Base-by-base conservation (phyloP, 768 basidiomycete genomes). In the Boletellus ananiceps region DNA sequence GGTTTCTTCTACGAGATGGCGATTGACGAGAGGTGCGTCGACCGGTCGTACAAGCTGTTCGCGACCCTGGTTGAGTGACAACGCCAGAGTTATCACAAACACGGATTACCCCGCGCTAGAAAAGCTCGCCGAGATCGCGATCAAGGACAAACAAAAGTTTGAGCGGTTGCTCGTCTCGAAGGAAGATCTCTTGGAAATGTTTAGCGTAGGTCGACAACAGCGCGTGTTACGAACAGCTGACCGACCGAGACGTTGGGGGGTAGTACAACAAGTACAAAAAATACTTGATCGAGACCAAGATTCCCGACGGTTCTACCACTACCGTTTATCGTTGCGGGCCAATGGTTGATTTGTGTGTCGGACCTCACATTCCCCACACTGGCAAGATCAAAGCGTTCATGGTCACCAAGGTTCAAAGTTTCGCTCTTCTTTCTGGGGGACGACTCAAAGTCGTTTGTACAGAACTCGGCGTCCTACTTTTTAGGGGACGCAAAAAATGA, bases 1-100 rank as follows among this genome's bases (percentile, higher is more conserved):
- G 96, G 96, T 18, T 99, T 99, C 80, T 99, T 96, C 77, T 99
- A 99, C 67, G 96, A 99, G 67, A 98, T 99, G 96, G 83, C 82
- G 14, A 92, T 93, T 57, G 74, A 84, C 33, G 86, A 92, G 51
- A 74, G 88, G 86, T 85, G 47, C 21, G 69, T 52, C 13, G 5
- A 5, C 12, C 35, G 1, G 12, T 21, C 19, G 32, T 3, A 15
- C 9, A 14, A 13, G 18, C 5, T 27, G 2, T 15, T 9, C 1
- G 8, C 27, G 7, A 8, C 4, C 5, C 21, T 33, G 15, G 46
- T 39, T 19, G 19, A 4, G 16, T 5, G 16, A 14, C 40, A 16
- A 12, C 5, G 18, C 49, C 59, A 90, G 91, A 61, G 80, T 85
- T 14, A 84, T 99, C 40, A 77, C 82, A 39, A 83, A 81, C 46